Percentiles rank a stretch among this genome's conserved stretches.
These are phyloP conservation scores for Arthroderma sp. DNA, from an alignment of 2,329 filamentous ascomycete species.

Conservation along the genomic window DNA sequence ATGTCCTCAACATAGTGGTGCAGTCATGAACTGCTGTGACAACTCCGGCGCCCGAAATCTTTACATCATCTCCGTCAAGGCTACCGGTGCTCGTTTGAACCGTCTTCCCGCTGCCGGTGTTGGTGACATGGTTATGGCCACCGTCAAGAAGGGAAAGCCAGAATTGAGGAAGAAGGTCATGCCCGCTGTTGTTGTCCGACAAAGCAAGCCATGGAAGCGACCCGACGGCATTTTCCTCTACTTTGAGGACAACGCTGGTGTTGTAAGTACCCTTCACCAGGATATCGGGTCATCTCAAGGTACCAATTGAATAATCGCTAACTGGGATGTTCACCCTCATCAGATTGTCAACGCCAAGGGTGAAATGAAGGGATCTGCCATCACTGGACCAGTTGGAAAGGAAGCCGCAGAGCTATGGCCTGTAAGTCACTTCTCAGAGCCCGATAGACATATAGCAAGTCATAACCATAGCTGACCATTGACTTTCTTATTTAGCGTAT, in stretches of 20 bases:
- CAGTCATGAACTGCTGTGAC: slow-evolving; percentile 99
- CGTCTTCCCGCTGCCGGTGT: slow-evolving; percentile 93
- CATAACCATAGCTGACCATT: not conserved
- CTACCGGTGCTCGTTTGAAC: slow-evolving; percentile 94
- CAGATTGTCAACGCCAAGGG: slow-evolving; percentile 99
- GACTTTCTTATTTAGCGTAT: slow-evolving; percentile 57
- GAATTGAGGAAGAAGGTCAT: slow-evolving; percentile 99
- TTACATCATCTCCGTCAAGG: slow-evolving; percentile 99
- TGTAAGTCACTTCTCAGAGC: slow-evolving; percentile 44
- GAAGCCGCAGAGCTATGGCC: slow-evolving; percentile 99
- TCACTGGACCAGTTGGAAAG: slow-evolving; percentile 98
- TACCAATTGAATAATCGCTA: not conserved
- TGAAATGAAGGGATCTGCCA: slow-evolving; percentile 99
- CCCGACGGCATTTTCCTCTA: slow-evolving; percentile 98
- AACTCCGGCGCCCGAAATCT: slow-evolving; percentile 98
- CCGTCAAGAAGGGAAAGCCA: slow-evolving; percentile 99
- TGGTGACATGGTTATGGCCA: slow-evolving; percentile 99
- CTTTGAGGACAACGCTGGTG: slow-evolving; percentile 99
- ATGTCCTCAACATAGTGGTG: slow-evolving; percentile 52
- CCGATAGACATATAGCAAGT: not conserved
- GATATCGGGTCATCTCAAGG: not conserved
- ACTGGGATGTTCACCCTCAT: not conserved
- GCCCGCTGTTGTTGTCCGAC: slow-evolving; percentile 96
- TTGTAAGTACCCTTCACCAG: slow-evolving; percentile 50
- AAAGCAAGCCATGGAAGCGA: slow-evolving; percentile 99